A percentile compares a stretch with the other conserved stretches of the same genome.
phyloP scores from a whole-genome alignment of 2,329 filamentous ascomycete species.

The Alternaria tenuissima region DNA sequence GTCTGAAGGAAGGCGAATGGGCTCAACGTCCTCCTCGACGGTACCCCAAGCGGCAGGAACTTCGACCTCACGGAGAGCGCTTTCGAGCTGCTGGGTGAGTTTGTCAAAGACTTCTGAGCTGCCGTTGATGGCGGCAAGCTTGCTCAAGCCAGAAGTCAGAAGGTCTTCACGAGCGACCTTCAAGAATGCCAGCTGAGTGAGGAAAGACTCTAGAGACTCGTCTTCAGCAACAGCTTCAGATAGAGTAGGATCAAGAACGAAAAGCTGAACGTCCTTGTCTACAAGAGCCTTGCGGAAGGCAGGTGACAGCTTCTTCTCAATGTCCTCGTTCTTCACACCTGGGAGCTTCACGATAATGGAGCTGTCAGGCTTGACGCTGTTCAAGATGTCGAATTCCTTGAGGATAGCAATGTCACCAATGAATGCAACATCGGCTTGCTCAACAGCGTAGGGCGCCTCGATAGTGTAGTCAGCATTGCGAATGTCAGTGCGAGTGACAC shows the following conservation, averaged over 20 bases:
- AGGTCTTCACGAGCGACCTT: conserved; percentile 75
- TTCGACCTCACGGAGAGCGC: conserved; percentile 75
- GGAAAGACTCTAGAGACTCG: conserved; percentile 66
- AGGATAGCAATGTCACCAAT: conserved; percentile 83
- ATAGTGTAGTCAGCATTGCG: conserved; percentile 83
- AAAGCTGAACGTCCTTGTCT: conserved; percentile 74
- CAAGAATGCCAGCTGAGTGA: conserved; percentile 84
- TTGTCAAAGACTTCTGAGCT: conserved; percentile 70
- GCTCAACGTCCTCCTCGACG: conserved; percentile 65
- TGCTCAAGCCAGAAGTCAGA: conserved; percentile 68
- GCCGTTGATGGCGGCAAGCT: conserved; percentile 69
- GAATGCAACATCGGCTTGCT: conserved; percentile 79
- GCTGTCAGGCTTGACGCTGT: conserved; percentile 73
- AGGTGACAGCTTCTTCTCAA: conserved; percentile 84
- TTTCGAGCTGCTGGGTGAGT: conserved; percentile 67
- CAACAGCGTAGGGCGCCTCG: conserved; percentile 83
- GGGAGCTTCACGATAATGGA: conserved; percentile 79
- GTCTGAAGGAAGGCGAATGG: conserved; percentile 65
- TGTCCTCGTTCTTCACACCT: conserved; percentile 83
- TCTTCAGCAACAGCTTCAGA: conserved; percentile 74
- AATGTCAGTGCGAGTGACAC: conserved; percentile 83
- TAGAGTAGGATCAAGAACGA: conserved; percentile 75
- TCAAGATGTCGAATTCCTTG: conserved; percentile 76
- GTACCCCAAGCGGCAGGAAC: conserved; percentile 83
- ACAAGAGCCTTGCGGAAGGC: conserved; percentile 75